These are phyloP conservation scores for Sphaerobolus stellatus DNA, from an alignment of 1,284 basidiomycete species.

Conservation along the genomic window DNA sequence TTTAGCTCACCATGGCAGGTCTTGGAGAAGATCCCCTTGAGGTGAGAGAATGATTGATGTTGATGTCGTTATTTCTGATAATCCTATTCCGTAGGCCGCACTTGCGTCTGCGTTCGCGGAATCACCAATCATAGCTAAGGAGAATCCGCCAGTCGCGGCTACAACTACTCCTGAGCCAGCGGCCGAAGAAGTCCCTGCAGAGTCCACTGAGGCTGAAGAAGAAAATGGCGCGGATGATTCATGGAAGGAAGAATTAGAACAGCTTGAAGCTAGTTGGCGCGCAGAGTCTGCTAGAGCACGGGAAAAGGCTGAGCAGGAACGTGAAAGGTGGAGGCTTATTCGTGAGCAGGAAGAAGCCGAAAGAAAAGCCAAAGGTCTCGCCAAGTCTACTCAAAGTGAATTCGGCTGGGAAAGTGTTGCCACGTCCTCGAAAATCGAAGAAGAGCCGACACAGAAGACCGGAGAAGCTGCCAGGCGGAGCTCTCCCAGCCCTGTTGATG, in stretches of 20 bases:
- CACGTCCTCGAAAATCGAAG: slow-evolving; percentile 17
- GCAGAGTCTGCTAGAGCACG: slow-evolving; percentile 72
- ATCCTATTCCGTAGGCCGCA: slow-evolving; percentile 1
- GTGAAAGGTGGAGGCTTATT: slow-evolving; percentile 69
- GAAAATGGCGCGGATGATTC: slow-evolving; percentile 30
- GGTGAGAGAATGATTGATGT: slow-evolving; percentile 1
- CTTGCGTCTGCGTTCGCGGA: slow-evolving; percentile 8
- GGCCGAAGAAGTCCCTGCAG: slow-evolving; percentile 11
- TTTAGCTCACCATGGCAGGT: too few relatives aligned
- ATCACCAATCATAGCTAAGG: slow-evolving; percentile 10
- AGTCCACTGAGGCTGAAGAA: slow-evolving; percentile 14
- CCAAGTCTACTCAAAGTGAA: slow-evolving; percentile 38
- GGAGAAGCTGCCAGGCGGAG: background rate
- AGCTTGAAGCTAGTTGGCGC: slow-evolving; percentile 70
- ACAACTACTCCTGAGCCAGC: slow-evolving; percentile 6
- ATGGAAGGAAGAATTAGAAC: slow-evolving; percentile 68
- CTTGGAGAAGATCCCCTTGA: slow-evolving; percentile 8
- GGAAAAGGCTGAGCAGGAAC: slow-evolving; percentile 69
- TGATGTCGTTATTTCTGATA: background rate
- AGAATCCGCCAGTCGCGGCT: slow-evolving; percentile 13
- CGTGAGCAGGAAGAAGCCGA: slow-evolving; percentile 36
- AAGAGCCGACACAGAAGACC: background rate
- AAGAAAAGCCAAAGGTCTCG: slow-evolving; percentile 24
- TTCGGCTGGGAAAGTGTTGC: slow-evolving; percentile 55
- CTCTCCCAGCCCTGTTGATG: background rate